Percentiles rank a stretch among this genome's conserved stretches.
Conservation (phyloP, 768 basidiomycete genomes). For the Lyophyllum shimeji region DNA sequence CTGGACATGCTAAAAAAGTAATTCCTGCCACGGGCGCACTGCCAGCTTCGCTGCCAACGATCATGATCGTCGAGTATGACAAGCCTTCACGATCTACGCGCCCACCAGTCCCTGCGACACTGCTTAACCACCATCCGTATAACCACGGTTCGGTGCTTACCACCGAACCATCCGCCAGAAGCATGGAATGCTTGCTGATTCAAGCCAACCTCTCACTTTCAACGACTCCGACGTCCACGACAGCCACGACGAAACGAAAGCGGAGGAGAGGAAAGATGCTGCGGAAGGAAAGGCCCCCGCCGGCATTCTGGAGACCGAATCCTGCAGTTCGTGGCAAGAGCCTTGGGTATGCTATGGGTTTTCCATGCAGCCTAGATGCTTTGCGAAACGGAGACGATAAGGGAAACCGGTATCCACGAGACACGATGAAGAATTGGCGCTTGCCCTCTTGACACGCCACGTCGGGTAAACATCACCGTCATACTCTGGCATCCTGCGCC, state of each 20-base stretch:
- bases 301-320: constrained; percentile 43
- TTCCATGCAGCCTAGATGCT: constrained; percentile 28
- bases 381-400: constrained; percentile 13
- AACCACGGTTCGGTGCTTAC: constrained; percentile 11
- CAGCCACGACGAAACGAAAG: constrained; percentile 4
- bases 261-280: constrained; percentile 18
- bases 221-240: not conserved
- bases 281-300: constrained; percentile 26
- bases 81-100: constrained; percentile 37
- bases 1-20: constrained; percentile 1
- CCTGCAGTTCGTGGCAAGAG: constrained; percentile 35
- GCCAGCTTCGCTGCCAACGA: constrained; percentile 13
- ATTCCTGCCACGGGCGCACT: not conserved
- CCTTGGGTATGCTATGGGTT: constrained; percentile 43
- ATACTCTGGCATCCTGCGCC: no score
- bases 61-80: constrained; percentile 29
- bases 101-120: constrained; percentile 33
- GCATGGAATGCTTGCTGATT: constrained; percentile 22
- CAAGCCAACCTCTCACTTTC: constrained; percentile 12
- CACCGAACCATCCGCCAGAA: not conserved
- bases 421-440: constrained; percentile 14
- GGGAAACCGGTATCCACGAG: constrained; percentile 15
- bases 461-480: not conserved
- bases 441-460: not conserved
- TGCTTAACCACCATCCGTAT: constrained; percentile 35